phyloP scores from a whole-genome alignment of 306 rosid species.

The Castanopsis chinensis region DNA sequence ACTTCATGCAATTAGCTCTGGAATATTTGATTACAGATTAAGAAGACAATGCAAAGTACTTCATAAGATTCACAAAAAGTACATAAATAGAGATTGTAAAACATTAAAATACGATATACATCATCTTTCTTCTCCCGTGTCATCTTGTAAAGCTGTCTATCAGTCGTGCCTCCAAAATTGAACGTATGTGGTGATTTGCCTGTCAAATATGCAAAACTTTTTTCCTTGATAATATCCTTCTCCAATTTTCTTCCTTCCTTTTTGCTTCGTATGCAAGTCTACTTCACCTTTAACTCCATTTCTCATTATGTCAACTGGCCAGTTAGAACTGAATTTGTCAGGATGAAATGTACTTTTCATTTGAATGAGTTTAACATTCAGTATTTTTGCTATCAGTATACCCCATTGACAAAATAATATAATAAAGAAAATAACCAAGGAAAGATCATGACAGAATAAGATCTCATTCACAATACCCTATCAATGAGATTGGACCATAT shows the following conservation, averaged over 20 bases:
- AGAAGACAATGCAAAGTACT: too few relatives aligned
- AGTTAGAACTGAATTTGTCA: background rate
- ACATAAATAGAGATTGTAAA: background rate
- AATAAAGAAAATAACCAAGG: background rate
- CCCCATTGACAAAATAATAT: background rate
- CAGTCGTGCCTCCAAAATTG: background rate
- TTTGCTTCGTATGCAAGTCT: background rate
- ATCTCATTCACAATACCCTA: background rate
- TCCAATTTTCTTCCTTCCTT: background rate
- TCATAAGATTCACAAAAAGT: background rate
- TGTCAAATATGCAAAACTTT: background rate
- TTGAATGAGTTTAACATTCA: background rate
- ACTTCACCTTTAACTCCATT: background rate
- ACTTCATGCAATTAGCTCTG: too few relatives aligned
- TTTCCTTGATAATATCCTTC: background rate
- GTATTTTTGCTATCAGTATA: background rate
- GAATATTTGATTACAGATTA: too few relatives aligned
- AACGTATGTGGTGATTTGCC: background rate
- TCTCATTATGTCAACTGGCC: background rate
- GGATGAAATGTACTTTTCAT: background rate
- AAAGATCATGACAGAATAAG: background rate
- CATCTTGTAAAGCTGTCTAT: background rate
- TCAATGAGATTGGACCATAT: constrained; percentile 1
- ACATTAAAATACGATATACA: background rate
- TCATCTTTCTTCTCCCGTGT: background rate